Conservation (phyloP, 768 basidiomycete genomes). For the Hortiboletus campestris region DNA sequence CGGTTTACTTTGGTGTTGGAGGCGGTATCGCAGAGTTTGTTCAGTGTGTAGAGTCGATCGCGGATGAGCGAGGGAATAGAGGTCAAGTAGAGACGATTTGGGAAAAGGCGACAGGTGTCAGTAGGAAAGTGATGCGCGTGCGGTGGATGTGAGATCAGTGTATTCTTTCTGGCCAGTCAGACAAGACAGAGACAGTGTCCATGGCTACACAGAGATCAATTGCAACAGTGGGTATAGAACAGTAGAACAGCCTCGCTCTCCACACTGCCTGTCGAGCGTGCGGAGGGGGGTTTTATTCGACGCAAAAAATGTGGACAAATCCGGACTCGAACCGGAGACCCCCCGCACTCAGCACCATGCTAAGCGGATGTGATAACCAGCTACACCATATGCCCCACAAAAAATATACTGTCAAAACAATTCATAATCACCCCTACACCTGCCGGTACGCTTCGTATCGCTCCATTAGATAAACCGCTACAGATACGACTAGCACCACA, state of each 20-base stretch:
- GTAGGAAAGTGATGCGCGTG: constrained; percentile 66
- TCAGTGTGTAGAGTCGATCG: constrained; percentile 38
- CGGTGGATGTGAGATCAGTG: constrained; percentile 40
- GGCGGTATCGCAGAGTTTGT: constrained; percentile 80
- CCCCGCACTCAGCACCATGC: constrained; percentile 36
- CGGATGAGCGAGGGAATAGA: background rate
- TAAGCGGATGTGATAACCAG: constrained; percentile 43
- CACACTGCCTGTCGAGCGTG: too few species aligned
- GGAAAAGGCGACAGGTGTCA: constrained; percentile 68
- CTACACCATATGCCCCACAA: constrained; percentile 38
- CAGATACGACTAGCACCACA: background rate
- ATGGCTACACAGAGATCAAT: background rate
- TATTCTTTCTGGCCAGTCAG: background rate
- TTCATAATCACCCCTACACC: background rate
- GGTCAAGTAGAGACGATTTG: constrained; percentile 59
- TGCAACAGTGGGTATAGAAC: too few species aligned
- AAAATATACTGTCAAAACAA: background rate
- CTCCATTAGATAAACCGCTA: background rate
- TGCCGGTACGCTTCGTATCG: too few species aligned
- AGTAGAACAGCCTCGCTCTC: too few species aligned
- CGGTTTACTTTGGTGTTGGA: constrained; percentile 94
- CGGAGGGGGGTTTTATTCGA: background rate
- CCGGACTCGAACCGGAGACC: constrained; percentile 42
- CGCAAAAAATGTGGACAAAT: constrained; percentile 34
- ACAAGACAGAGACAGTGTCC: background rate